Conservation (phyloP, 495 filamentous ascomycete genomes). For the Xylaria castorea region DNA sequence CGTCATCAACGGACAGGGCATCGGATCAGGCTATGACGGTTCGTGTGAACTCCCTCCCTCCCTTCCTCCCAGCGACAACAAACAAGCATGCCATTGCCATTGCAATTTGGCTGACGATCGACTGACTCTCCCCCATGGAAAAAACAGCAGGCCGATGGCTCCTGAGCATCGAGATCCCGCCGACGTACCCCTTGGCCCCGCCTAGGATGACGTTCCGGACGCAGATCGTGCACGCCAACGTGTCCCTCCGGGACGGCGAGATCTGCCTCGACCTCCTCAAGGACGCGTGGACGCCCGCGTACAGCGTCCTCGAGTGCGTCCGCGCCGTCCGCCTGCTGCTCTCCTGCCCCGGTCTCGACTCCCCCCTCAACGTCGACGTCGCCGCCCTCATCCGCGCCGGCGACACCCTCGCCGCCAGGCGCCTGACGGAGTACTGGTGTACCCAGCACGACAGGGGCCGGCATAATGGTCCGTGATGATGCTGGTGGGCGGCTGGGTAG, state of each 20-base stretch:
- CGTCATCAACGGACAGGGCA: constrained; percentile 72
- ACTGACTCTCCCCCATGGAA: too few species aligned
- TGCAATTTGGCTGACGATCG: too few species aligned
- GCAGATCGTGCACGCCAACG: constrained; percentile 84
- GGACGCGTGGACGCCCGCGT: constrained; percentile 82
- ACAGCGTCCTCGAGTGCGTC: constrained; percentile 78
- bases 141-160: constrained; percentile 81
- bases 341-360: constrained; percentile 76
- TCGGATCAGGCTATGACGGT: constrained; percentile 76
- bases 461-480: constrained; percentile 51
- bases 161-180: constrained; percentile 76
- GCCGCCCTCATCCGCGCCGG: constrained; percentile 77
- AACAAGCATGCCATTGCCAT: too few species aligned
- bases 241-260: constrained; percentile 81
- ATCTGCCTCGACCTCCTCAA: constrained; percentile 91
- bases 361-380: constrained; percentile 88
- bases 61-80: background rate
- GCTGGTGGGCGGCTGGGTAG: background rate
- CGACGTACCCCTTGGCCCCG: constrained; percentile 77
- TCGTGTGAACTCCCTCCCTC: constrained; percentile 26
- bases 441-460: constrained; percentile 56
- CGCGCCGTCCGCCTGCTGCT: constrained; percentile 80
- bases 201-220: constrained; percentile 81
- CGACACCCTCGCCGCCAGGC: constrained; percentile 77
- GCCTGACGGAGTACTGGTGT: constrained; percentile 82